phyloP scores from a whole-genome alignment of 2,329 filamentous ascomycete genomes.

The Claviceps africana region DNA sequence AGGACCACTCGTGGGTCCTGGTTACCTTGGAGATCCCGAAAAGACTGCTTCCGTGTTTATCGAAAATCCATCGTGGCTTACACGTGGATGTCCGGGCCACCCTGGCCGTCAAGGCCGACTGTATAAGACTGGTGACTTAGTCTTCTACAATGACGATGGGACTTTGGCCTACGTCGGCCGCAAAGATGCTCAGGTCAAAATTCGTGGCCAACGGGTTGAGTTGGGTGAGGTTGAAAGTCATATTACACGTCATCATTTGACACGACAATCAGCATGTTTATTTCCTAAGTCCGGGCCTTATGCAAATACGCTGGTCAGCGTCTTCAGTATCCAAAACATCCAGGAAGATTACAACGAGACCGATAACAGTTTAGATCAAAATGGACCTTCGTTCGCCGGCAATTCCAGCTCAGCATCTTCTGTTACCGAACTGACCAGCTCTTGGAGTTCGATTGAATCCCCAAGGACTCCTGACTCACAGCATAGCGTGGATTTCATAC shows the following conservation, averaged over 20 bases:
- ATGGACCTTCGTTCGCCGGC: not conserved
- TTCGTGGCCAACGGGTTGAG: slow-evolving; percentile 34
- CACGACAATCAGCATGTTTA: slow-evolving; percentile 1
- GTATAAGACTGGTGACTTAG: slow-evolving; percentile 23
- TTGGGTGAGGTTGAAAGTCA: slow-evolving; percentile 8
- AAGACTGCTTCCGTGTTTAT: slow-evolving; percentile 7
- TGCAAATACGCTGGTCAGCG: slow-evolving; percentile 5
- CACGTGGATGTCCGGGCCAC: slow-evolving; percentile 7
- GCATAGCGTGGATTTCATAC: not conserved
- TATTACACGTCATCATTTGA: slow-evolving; percentile 1
- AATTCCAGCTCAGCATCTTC: not conserved
- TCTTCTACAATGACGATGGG: slow-evolving; percentile 18
- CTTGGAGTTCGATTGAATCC: not conserved
- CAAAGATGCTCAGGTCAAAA: slow-evolving; percentile 39
- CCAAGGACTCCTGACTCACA: not conserved
- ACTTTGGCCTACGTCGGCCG: slow-evolving; percentile 28
- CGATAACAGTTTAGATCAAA: not conserved
- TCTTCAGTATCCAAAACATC: not conserved
- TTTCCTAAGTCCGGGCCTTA: not conserved
- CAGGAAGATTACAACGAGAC: not conserved
- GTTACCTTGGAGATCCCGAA: slow-evolving; percentile 7
- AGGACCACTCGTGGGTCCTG: slow-evolving; percentile 8
- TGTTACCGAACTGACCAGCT: not conserved
- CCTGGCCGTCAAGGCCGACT: slow-evolving; percentile 9
- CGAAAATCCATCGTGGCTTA: slow-evolving; percentile 21